A percentile compares a stretch with the other conserved stretches of the same genome.
phyloP scores from a whole-genome alignment of 805 yeast genomes.

The Cyberlindnera sargentensis region DNA sequence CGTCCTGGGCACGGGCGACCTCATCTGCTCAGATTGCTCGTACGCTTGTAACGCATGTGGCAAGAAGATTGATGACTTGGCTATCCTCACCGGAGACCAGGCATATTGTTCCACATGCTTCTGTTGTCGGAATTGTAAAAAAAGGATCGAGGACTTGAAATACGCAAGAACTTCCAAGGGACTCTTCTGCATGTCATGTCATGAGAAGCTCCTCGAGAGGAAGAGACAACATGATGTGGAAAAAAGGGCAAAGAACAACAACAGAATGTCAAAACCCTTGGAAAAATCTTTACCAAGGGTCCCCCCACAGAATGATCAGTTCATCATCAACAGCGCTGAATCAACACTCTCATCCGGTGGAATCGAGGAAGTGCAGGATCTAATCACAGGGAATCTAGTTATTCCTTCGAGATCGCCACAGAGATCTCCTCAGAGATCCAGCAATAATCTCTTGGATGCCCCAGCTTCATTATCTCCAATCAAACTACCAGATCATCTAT shows the following conservation, averaged over 20 bases:
- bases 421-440: conserved; percentile 3
- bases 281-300: conserved; percentile 20
- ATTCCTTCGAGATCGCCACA: conserved; percentile 21
- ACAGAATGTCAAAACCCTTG: conserved; percentile 1
- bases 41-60: conserved; percentile 82
- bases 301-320: conserved; percentile 8
- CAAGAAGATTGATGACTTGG: conserved; percentile 84
- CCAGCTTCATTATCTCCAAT: conserved; percentile 16
- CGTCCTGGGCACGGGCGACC: conserved; percentile 86
- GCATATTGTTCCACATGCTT: conserved; percentile 92
- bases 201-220: conserved; percentile 71
- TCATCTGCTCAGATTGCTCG: conserved; percentile 89
- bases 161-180: conserved; percentile 94
- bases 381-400: conserved; percentile 1
- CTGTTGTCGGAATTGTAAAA: conserved; percentile 81
- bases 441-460: conserved; percentile 10
- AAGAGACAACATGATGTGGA: conserved; percentile 54
- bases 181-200: conserved; percentile 87
- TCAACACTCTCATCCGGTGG: conserved; percentile 12
- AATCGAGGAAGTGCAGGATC: conserved; percentile 2
- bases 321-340: conserved; percentile 6
- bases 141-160: conserved; percentile 76
- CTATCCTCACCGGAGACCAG: conserved; percentile 90
- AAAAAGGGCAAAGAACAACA: conserved; percentile 15
- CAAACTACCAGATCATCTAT: conserved; percentile 9